Evolutionary conservation across 2,329 filamentous ascomycete genomes (phyloP), one percentile per base, ranked within the genome.

Genomic region (Alternaria hordeiaustralica): DNA sequence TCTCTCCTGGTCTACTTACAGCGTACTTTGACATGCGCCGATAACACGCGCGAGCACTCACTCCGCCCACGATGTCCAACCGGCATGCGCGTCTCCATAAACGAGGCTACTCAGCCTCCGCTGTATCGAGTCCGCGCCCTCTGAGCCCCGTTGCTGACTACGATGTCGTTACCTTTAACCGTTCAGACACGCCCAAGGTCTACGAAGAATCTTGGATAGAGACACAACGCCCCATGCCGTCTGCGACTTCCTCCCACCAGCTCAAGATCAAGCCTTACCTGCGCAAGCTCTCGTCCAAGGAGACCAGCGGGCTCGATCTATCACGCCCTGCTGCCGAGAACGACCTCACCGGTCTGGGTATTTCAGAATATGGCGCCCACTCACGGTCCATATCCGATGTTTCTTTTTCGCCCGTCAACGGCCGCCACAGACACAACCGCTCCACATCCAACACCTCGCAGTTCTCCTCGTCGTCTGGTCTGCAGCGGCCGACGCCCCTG

Each of bases 361-460:
- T 88, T 49, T 82, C 83, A 66, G 85, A 87, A 30, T 82, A 82
- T 62, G 64, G 75, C 25, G 73, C 72, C 25, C 77, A 78, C 64
- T 71, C 76, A 45, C 78, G 76, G 43, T 81, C 82, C 46, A 81
- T 79, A 11, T 78, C 79, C 20, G 81, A 85, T 66, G 80, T 84
- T 58, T 80, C 74, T 60, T 85, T 84, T 66, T 66, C 78, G 10
- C 76, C 78, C 20, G 75, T 78, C 23, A 78, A 76, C 58, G 72
- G 75, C 64, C 78, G 81, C 46, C 78, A 81, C 47, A 78, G 80
- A 45, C 86, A 88, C 72, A 74, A 63, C 46, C 83, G 87, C 64
- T 86, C 86, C 23, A 84, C 82, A 12, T 88, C 86, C 66, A 85
- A 84, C 65, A 83, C 82, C 7, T 87, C 87, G 30, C 84, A 87